Conservation (phyloP, 2,329 filamentous ascomycete species). For the Nakataea oryzae region DNA sequence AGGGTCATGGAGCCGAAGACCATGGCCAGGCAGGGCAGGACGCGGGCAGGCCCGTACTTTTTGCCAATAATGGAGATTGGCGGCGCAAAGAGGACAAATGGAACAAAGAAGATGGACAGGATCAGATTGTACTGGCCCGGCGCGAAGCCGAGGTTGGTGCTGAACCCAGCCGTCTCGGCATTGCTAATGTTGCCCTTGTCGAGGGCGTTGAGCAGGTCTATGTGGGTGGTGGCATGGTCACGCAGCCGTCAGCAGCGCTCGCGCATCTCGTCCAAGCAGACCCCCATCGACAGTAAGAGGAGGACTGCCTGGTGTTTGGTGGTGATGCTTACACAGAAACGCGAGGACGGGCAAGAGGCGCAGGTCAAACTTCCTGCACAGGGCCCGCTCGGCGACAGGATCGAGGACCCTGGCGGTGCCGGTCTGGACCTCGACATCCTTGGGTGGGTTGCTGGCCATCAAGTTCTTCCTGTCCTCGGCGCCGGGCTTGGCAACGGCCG, state of each 20-base stretch:
- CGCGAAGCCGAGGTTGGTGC: slow-evolving; percentile 45
- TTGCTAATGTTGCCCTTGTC: slow-evolving; percentile 33
- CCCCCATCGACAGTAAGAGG: slow-evolving; percentile 15
- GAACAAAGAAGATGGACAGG: slow-evolving; percentile 61
- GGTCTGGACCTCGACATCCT: neutral
- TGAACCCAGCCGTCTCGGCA: slow-evolving; percentile 41
- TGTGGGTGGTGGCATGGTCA: too few species aligned
- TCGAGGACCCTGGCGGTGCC: slow-evolving; percentile 4
- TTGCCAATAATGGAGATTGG: slow-evolving; percentile 57
- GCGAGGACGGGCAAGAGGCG: slow-evolving; percentile 30
- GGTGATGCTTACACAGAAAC: slow-evolving; percentile 16
- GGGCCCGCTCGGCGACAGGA: slow-evolving; percentile 4
- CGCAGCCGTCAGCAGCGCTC: slow-evolving; percentile 9
- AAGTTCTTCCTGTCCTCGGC: neutral
- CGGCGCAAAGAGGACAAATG: slow-evolving; percentile 61
- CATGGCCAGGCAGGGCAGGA: slow-evolving; percentile 56
- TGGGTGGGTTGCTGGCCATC: neutral
- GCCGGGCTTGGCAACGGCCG: neutral
- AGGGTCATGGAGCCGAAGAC: slow-evolving; percentile 56
- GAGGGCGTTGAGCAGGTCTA: slow-evolving; percentile 8
- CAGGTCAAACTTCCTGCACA: slow-evolving; percentile 25
- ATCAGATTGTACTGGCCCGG: slow-evolving; percentile 58
- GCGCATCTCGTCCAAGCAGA: neutral
- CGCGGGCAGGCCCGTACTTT: slow-evolving; percentile 51
- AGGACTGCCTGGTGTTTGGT: slow-evolving; percentile 21